Evolutionary conservation across 306 rosid species (phyloP).

Genomic region (Sesbania bispinosa): DNA sequence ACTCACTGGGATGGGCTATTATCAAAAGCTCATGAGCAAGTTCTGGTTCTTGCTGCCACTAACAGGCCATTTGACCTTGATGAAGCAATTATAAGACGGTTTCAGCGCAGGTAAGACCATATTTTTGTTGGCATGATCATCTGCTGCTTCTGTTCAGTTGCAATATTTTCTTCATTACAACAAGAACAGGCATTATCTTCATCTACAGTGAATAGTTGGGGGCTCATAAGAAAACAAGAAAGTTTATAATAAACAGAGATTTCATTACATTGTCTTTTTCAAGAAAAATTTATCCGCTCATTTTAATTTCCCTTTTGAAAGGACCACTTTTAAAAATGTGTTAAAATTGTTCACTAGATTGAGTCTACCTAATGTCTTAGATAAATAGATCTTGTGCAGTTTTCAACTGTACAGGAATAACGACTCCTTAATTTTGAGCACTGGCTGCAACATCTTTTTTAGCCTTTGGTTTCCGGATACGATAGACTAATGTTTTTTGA

Average conservation of each 20-base stretch:
- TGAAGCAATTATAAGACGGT: slow-evolving; percentile 85
- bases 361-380: not conserved
- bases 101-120: slow-evolving; percentile 60
- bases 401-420: not conserved
- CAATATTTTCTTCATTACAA: not conserved
- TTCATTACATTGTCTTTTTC: not conserved
- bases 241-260: not conserved
- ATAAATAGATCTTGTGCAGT: not conserved
- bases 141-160: not conserved
- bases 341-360: too few species aligned
- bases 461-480: too few species aligned
- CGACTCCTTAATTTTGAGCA: not conserved
- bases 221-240: not conserved
- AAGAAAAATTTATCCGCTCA: too few species aligned
- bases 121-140: not conserved
- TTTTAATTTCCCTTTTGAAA: not conserved
- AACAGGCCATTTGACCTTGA: slow-evolving; percentile 89
- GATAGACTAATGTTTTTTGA: too few species aligned
- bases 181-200: not conserved
- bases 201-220: not conserved
- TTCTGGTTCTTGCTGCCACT: slow-evolving; percentile 84
- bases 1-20: slow-evolving; percentile 82
- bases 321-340: too few species aligned
- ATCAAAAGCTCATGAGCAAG: slow-evolving; percentile 49
- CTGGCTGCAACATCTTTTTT: not conserved